Conservation (phyloP, 352 stramenopile genomes). For the Globisporangium rhizosaccharum region DNA sequence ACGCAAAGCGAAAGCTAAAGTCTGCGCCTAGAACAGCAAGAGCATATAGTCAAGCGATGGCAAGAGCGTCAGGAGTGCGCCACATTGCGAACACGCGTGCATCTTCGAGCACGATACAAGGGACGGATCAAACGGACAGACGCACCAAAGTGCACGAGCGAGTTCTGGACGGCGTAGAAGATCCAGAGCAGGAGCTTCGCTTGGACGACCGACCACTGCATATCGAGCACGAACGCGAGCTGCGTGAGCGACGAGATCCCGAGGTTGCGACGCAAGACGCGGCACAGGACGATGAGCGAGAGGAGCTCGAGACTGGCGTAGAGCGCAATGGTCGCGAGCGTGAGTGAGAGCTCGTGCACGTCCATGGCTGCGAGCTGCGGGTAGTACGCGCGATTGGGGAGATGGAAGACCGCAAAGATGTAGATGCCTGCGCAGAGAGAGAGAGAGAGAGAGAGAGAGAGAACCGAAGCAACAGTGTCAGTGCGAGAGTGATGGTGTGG, state of each 20-base stretch:
- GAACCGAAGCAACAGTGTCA: background rate
- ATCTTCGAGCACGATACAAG: no score
- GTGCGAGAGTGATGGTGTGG: background rate
- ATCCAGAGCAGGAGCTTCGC: constrained; percentile 42
- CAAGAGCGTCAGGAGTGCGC: no score
- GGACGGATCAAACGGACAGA: background rate
- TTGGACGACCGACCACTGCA: constrained; percentile 27
- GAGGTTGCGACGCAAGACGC: constrained; percentile 18
- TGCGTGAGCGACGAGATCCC: constrained; percentile 23
- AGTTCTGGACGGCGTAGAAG: constrained; percentile 30
- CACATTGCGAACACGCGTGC: background rate
- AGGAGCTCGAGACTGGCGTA: constrained; percentile 17
- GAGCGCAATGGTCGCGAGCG: constrained; percentile 13
- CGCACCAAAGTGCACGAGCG: constrained; percentile 25
- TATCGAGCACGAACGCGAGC: constrained; percentile 34
- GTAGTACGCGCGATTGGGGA: constrained; percentile 28
- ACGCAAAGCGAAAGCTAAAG: no score
- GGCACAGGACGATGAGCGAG: constrained; percentile 12
- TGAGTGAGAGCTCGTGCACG: background rate
- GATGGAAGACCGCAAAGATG: constrained; percentile 23
- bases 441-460: background rate
- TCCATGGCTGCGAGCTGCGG: constrained; percentile 21
- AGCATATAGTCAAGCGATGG: no score
- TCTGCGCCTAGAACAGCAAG: no score
- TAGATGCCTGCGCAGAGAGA: constrained; percentile 19